Percentiles rank a stretch among this genome's conserved stretches.
Conservation (phyloP, 2,329 filamentous ascomycete species). For the Clonostachys sp. region DNA sequence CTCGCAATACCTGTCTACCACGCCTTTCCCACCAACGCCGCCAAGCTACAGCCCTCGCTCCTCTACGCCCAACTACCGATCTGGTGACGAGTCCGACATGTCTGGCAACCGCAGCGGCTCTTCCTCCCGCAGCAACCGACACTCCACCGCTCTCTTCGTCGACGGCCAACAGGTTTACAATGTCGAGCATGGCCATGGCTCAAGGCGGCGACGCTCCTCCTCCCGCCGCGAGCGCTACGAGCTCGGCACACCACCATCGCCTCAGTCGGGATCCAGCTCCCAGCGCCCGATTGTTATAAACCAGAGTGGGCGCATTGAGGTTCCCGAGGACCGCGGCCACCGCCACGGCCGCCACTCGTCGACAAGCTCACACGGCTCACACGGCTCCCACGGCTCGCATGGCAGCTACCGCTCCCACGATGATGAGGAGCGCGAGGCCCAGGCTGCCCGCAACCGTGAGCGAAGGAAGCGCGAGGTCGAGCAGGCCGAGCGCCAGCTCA, state of each 20-base stretch:
- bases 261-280: constrained; percentile 19
- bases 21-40: constrained; percentile 35
- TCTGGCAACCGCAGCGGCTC: constrained; percentile 21
- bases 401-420: constrained; percentile 22
- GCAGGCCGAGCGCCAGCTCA: constrained; percentile 11
- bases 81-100: constrained; percentile 29
- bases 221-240: constrained; percentile 35
- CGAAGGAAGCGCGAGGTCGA: constrained; percentile 3
- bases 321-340: constrained; percentile 23
- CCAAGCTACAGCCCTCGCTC: constrained; percentile 19
- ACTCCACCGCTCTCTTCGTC: constrained; percentile 25
- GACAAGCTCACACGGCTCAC: neutral
- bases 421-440: constrained; percentile 15
- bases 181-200: constrained; percentile 13
- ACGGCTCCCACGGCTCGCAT: constrained; percentile 24
- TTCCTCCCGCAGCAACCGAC: constrained; percentile 17
- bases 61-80: constrained; percentile 23
- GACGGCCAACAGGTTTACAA: constrained; percentile 28
- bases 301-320: constrained; percentile 15
- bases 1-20: constrained; percentile 15
- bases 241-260: constrained; percentile 37
- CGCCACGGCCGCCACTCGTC: constrained; percentile 7
- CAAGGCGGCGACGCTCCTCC: neutral
- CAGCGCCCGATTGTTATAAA: constrained; percentile 30
- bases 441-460: constrained; percentile 12